A percentile compares a stretch with the other conserved stretches of the same genome.
phyloP scores from a whole-genome alignment of 257 asterid genomes.

The Penstemon newberryi region DNA sequence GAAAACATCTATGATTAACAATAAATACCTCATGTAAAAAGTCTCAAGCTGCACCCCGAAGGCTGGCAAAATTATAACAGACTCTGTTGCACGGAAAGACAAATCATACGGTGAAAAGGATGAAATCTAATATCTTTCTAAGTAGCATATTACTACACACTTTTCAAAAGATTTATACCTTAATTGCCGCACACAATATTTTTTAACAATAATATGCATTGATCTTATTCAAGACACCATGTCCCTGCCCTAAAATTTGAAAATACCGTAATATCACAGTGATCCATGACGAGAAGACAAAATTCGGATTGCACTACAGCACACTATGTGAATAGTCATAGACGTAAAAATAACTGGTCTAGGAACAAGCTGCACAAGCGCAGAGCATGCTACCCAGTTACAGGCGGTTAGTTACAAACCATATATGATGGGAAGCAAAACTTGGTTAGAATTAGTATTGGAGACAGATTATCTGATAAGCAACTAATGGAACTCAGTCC shows the following conservation, averaged over 20 bases:
- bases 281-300: slow-evolving; percentile 2
- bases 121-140: slow-evolving; percentile 10
- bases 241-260: neutral
- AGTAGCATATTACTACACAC: slow-evolving; percentile 9
- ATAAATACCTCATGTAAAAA: slow-evolving; percentile 66
- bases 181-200: neutral
- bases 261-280: neutral
- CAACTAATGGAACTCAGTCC: slow-evolving; percentile 10
- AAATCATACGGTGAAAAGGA: slow-evolving; percentile 11
- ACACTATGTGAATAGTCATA: neutral
- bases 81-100: slow-evolving; percentile 50
- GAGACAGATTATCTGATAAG: slow-evolving; percentile 7
- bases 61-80: slow-evolving; percentile 74
- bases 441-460: neutral
- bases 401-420: neutral
- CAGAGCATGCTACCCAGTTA: neutral
- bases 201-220: neutral
- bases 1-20: slow-evolving; percentile 2
- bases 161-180: slow-evolving; percentile 7
- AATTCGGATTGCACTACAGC: slow-evolving; percentile 2
- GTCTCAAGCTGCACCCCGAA: slow-evolving; percentile 95
- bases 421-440: slow-evolving; percentile 3
- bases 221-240: neutral
- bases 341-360: slow-evolving; percentile 5
- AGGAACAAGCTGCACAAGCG: neutral